These are phyloP conservation scores for Colletotrichum acutatum DNA, from an alignment of 2,329 filamentous ascomycete genomes.

Conservation along the genomic window DNA sequence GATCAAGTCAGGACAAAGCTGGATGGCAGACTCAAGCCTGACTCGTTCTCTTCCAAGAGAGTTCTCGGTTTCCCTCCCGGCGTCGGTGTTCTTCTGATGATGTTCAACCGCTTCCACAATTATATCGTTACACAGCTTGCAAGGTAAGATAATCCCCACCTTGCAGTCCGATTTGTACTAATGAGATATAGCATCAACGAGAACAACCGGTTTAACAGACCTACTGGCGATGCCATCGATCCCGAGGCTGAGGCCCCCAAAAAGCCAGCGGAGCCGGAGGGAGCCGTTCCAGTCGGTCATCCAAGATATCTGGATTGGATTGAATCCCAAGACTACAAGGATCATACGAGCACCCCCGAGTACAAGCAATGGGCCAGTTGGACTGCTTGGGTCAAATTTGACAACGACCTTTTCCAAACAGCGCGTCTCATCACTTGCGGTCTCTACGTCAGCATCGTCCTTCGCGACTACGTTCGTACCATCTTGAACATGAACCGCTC, in stretches of 20 bases:
- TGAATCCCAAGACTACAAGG: neutral
- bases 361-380: neutral
- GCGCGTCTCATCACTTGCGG: constrained; percentile 61
- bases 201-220: constrained; percentile 47
- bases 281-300: too few species aligned
- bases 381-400: constrained; percentile 47
- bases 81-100: constrained; percentile 62
- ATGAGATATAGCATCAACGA: constrained; percentile 51
- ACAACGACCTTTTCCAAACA: constrained; percentile 53
- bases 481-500: constrained; percentile 61
- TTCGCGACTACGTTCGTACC: constrained; percentile 52
- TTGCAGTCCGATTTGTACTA: constrained; percentile 30
- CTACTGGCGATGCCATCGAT: constrained; percentile 8
- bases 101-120: constrained; percentile 57
- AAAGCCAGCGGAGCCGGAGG: constrained; percentile 41
- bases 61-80: constrained; percentile 63
- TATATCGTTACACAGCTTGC: constrained; percentile 38
- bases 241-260: neutral
- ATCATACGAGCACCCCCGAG: neutral
- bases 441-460: constrained; percentile 63
- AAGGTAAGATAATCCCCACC: neutral
- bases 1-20: constrained; percentile 58
- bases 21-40: constrained; percentile 63
- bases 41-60: constrained; percentile 63
- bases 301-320: too few species aligned